A percentile compares a stretch with the other conserved stretches of the same genome.
phyloP scores from a whole-genome alignment of 2,329 filamentous ascomycete genomes.

The Lasiodiplodia theobromae region DNA sequence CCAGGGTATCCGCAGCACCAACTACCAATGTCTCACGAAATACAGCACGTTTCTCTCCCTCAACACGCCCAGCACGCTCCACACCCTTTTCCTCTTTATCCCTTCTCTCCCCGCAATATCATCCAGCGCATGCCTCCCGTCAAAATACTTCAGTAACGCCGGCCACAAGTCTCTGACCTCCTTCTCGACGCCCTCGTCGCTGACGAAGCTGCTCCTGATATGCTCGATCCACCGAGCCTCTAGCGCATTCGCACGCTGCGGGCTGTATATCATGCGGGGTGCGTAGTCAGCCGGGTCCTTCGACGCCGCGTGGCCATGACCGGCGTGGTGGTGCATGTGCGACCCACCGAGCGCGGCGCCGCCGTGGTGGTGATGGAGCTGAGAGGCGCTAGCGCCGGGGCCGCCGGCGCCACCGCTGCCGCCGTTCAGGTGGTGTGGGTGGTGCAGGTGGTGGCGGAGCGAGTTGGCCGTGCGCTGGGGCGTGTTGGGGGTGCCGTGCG shows the following conservation, averaged over 20 bases:
- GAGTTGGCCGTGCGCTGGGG: conserved; percentile 31
- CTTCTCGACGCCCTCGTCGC: conserved; percentile 33
- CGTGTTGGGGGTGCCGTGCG: conserved; percentile 27
- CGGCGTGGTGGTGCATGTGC: conserved; percentile 31
- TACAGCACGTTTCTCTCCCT: conserved; percentile 70
- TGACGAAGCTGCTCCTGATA: conserved; percentile 41
- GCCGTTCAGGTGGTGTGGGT: background rate
- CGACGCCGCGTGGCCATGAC: conserved; percentile 25
- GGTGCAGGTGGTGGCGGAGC: conserved; percentile 15
- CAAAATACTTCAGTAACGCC: conserved; percentile 82
- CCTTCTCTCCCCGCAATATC: conserved; percentile 85
- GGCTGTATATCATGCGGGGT: conserved; percentile 67
- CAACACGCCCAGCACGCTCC: conserved; percentile 65
- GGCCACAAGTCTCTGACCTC: conserved; percentile 74
- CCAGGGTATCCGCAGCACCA: background rate
- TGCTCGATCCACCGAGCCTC: conserved; percentile 74
- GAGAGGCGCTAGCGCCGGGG: conserved; percentile 27
- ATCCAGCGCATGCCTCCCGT: conserved; percentile 84
- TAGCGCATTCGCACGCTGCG: conserved; percentile 77
- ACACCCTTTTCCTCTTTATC: conserved; percentile 76
- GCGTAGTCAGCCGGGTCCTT: conserved; percentile 38
- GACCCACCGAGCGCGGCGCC: background rate
- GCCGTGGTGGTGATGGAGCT: conserved; percentile 33
- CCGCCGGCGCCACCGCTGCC: background rate
- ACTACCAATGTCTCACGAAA: conserved; percentile 50